A percentile compares a stretch with the other conserved stretches of the same genome.
Evolutionary conservation across 495 filamentous ascomycete species (phyloP).

Genomic region (Aspergillus wentii): DNA sequence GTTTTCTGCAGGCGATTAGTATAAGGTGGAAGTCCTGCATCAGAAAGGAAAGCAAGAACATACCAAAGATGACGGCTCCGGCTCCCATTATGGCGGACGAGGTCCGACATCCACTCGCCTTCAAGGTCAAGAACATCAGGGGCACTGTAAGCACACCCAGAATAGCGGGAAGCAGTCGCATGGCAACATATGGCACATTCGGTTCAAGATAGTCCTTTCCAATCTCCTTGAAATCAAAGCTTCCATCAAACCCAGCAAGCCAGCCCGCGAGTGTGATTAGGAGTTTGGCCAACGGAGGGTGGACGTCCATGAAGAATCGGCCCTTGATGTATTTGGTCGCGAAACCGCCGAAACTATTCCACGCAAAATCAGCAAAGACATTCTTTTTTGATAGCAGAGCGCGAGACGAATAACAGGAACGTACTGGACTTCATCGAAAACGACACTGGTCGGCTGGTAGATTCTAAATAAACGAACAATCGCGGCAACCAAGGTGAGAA

Average conservation of each 20-base stretch:
- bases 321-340: conserved; percentile 99
- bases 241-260: conserved; percentile 90
- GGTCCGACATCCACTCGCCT: conserved; percentile 84
- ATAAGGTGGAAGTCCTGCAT: not conserved
- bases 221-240: conserved; percentile 99
- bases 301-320: conserved; percentile 98
- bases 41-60: conserved; percentile 12
- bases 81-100: conserved; percentile 77
- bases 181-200: conserved; percentile 92
- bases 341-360: conserved; percentile 85
- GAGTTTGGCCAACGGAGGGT: conserved; percentile 94
- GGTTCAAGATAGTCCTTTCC: conserved; percentile 97
- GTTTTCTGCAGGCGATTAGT: conserved; percentile 60
- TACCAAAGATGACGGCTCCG: conserved; percentile 85
- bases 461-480: conserved; percentile 89
- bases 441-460: conserved; percentile 92
- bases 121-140: conserved; percentile 89
- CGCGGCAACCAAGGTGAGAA: conserved; percentile 70
- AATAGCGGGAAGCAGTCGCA: conserved; percentile 89
- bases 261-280: conserved; percentile 93
- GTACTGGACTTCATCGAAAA: conserved; percentile 99
- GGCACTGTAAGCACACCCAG: conserved; percentile 83
- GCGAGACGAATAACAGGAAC: conserved; percentile 19
- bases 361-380: not conserved
- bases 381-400: too few species aligned